Base-by-base conservation (phyloP, 1,284 basidiomycete species). In the Cystobasidium sp. region DNA sequence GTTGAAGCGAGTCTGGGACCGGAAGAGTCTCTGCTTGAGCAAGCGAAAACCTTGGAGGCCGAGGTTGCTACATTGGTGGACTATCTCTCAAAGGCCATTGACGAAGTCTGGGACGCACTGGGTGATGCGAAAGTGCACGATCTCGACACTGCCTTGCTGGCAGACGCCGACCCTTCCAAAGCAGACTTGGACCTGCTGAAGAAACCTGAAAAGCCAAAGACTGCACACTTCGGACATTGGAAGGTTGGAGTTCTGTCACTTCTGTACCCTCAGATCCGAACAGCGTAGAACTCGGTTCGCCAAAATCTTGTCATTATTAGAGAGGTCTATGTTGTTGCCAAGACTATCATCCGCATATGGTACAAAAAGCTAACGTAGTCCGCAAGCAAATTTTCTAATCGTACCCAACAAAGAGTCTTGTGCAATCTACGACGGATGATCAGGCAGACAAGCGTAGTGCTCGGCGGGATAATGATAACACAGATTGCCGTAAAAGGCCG, bases 81-180 rank as follows among this genome's bases (percentile, higher is more conserved):
- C 5, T 63, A 37, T 37, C 24, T 71, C 20, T 37, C 39, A 37
- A 24, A n/a, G 10, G 52, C 58, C 8, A 55, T 71, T 22, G 69
- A 71, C 18, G 69, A 63, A 6, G 47, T 64, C 10, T 71, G 69
- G 69, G 43, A 20, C 37, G 69, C 69, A 4, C 39, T 71, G 37
- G 69, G 69, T 0, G 69, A 71, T 63, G 61, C 69, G n/a, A 71
- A 71, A 46, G 37, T 71, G 9, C 69, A 71, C 39, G 69, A 71
- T 39, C 59, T 71, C 9, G 69, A 71, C 37, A 71, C 69, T 16
- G 69, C 69, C 14, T 9, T 71, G 24, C 69, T 71, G 18, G 69
- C 69, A 41, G 69, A 71, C 46, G 69, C 69, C 12, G 69, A 71
- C 37, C 69, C 69, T 3, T 58, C 58, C 9, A 22, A 47, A 51